Evolutionary conservation across 1,284 basidiomycete species (phyloP).

Genomic region (Neolentinus lepideus): DNA sequence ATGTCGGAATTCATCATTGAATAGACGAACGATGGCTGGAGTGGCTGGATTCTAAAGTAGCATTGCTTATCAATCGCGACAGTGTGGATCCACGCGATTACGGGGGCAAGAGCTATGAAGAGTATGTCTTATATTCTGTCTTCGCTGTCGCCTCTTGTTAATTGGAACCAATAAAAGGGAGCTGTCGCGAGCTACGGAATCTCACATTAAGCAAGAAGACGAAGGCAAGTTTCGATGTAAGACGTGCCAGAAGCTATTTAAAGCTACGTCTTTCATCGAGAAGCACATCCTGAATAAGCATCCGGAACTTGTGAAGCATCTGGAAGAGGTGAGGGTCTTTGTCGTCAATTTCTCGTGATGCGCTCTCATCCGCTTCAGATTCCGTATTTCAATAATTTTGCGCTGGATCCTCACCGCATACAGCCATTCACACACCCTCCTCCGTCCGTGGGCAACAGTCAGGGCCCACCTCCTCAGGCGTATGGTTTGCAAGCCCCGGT

Average conservation of each 20-base stretch:
- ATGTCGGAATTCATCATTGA: background rate
- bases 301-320: slow-evolving; percentile 65
- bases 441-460: slow-evolving; percentile 49
- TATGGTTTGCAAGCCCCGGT: slow-evolving; percentile 64
- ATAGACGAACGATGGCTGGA: slow-evolving; percentile 84
- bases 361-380: slow-evolving; percentile 39
- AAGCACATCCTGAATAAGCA: slow-evolving; percentile 93
- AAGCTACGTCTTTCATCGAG: slow-evolving; percentile 90
- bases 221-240: slow-evolving; percentile 94
- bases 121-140: slow-evolving; percentile 47
- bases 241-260: slow-evolving; percentile 92
- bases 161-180: slow-evolving; percentile 54
- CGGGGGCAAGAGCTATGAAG: slow-evolving; percentile 83
- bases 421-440: slow-evolving; percentile 80
- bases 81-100: slow-evolving; percentile 80
- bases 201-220: slow-evolving; percentile 87
- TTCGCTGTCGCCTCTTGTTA: background rate
- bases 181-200: slow-evolving; percentile 68
- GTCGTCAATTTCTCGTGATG: slow-evolving; percentile 7
- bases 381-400: slow-evolving; percentile 89
- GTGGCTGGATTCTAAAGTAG: slow-evolving; percentile 79
- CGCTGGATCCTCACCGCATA: slow-evolving; percentile 86
- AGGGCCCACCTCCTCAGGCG: slow-evolving; percentile 70
- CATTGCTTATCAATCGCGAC: slow-evolving; percentile 67
- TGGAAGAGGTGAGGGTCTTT: slow-evolving; percentile 58